phyloP scores from a whole-genome alignment of 192 early-diverging fungal genomes.

The Coemansia sp. region DNA sequence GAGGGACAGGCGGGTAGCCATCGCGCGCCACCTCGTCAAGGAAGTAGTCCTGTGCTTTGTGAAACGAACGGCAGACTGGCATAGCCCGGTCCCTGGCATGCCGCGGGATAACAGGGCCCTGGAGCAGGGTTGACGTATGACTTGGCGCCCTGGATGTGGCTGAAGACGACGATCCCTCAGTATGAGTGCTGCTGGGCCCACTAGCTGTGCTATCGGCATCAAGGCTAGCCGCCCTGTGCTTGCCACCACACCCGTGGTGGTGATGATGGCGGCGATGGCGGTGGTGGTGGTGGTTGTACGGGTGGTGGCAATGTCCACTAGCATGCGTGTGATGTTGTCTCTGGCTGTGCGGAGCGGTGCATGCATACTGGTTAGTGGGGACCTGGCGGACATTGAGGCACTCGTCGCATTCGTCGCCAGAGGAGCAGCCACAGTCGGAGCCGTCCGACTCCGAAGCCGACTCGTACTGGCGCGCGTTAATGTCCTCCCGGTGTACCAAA shows the following conservation, averaged over 20 bases:
- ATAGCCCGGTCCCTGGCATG: conserved; percentile 8
- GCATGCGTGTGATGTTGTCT: not conserved
- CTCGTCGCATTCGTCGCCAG: conserved; percentile 9
- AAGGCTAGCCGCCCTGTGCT: not conserved
- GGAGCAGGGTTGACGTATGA: conserved; percentile 18
- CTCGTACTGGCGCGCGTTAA: conserved; percentile 5
- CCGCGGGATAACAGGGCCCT: conserved; percentile 36
- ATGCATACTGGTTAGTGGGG: not conserved
- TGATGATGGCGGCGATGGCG: not conserved
- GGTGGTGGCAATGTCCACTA: too few species aligned
- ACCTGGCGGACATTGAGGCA: not conserved
- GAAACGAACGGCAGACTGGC: conserved; percentile 5
- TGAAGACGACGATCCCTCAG: conserved; percentile 5
- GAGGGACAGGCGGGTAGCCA: not conserved
- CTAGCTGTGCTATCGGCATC: conserved; percentile 5
- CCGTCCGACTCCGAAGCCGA: conserved; percentile 16
- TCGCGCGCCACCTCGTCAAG: not conserved
- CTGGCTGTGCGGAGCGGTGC: conserved; percentile 13
- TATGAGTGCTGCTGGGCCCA: conserved; percentile 8
- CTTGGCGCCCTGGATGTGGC: conserved; percentile 11
- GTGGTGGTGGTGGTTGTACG: not conserved
- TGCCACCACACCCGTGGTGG: conserved; percentile 1
- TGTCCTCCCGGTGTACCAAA: conserved; percentile 13
- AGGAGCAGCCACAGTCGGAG: conserved; percentile 22
- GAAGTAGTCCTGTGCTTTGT: conserved; percentile 21